Base-by-base conservation (phyloP, 2,329 filamentous ascomycete species). In the Scedosporium dehoogii region DNA sequence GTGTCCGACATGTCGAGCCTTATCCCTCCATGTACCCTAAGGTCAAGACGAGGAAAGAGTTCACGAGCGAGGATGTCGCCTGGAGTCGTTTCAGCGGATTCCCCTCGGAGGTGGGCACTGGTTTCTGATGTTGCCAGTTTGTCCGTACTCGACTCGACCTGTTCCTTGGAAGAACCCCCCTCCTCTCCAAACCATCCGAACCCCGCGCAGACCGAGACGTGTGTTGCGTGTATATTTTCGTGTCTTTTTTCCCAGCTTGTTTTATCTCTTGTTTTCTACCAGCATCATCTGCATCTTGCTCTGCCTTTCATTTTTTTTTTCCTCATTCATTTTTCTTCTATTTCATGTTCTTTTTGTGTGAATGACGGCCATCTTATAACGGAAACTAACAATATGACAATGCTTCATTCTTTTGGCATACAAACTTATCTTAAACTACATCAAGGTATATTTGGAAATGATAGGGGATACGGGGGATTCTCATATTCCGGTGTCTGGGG, bases 401-500 rank as follows among this genome's bases (percentile, higher is more conserved):
- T 12, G 48, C 21, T 53, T 21, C 21, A 53, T 53, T 53, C 48
- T 53, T 53, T 48, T 53, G n/a, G 48, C 48, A 53, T 53, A 53
- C 48, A 53, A 53, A 18, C 23, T 33, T n/a, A 38, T 38, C 27
- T 16, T 38, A 58, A 38, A 38, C 56, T 23, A 38, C 56, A 58
- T 18, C 14, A 58, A 21, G 48, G 48, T 53, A 53, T 53, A 58
- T 18, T n/a, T 58, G 16, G 56, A 38, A 18, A 58, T 58, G 25
- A 58, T 16, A n/a, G 27, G 27, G n/a, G 38, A 18, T n/a, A 58
- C 21, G 56, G 56, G 33, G 27, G 27, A 25, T 5, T 38, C 51
- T 44, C 33, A 29, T 46, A 42, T 58, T 53, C 41, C 59, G 38
- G 41, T 59, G 44, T 62, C 46, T 53, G 48, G 42, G 56, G 21